These are phyloP conservation scores for Aspergillus arachidicola DNA, from an alignment of 2,329 filamentous ascomycete genomes.

Conservation along the genomic window DNA sequence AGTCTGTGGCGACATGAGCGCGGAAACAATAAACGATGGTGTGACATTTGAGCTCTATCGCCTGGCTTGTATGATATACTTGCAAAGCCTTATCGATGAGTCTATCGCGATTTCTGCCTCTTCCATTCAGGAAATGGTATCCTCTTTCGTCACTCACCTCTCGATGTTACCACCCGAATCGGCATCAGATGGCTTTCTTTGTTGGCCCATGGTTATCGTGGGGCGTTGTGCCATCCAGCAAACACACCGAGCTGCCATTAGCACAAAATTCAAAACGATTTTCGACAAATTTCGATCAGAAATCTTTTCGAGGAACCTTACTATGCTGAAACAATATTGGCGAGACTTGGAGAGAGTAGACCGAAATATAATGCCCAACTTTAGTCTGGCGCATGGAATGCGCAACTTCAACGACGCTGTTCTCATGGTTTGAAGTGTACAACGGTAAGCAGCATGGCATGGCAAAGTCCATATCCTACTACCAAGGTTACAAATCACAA, in stretches of 20 bases:
- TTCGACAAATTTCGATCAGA: neutral
- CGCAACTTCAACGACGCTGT: neutral
- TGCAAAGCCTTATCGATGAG: neutral
- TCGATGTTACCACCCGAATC: neutral
- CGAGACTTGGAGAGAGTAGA: neutral
- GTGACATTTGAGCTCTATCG: constrained; percentile 11
- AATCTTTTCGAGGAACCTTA: neutral
- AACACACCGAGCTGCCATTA: neutral
- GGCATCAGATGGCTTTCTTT: constrained; percentile 6
- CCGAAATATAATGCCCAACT: neutral
- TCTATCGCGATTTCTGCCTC: neutral
- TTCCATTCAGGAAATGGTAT: constrained; percentile 1
- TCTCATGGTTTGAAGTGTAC: neutral
- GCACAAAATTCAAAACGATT: neutral
- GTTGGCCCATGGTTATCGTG: constrained; percentile 12
- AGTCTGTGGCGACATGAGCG: neutral
- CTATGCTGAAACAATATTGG: neutral
- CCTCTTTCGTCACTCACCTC: constrained; percentile 1
- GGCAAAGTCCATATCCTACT: fast-evolving
- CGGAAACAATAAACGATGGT: constrained; percentile 4
- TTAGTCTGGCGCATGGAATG: neutral
- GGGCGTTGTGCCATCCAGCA: neutral
- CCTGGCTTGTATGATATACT: constrained; percentile 7
- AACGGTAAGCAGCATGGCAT: neutral
- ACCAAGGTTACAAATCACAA: neutral